Conservation (phyloP, 2,329 filamentous ascomycete species). For the Incumbomyces lentus region DNA sequence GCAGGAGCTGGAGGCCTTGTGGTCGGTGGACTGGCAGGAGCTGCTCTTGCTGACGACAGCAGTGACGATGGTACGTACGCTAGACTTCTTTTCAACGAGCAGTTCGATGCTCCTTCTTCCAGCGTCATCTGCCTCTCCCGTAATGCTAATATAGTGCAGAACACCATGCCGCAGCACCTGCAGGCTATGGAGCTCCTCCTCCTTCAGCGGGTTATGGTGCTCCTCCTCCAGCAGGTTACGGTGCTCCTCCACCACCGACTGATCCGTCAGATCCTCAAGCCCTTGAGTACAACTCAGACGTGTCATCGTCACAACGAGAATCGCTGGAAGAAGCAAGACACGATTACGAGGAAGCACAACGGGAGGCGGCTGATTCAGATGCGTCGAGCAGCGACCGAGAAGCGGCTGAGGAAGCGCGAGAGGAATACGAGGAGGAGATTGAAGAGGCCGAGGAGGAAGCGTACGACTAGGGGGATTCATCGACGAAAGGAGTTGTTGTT, state of each 20-base stretch:
- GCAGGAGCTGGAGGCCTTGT: conserved; percentile 15
- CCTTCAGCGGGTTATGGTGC: conserved; percentile 8
- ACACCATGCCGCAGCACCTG: not conserved
- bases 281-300: conserved; percentile 14
- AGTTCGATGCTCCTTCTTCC: not conserved
- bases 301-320: conserved; percentile 12
- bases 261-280: conserved; percentile 6
- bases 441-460: conserved; percentile 8
- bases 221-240: conserved; percentile 1
- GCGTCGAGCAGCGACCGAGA: conserved; percentile 17
- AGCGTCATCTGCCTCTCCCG: not conserved
- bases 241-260: conserved; percentile 1
- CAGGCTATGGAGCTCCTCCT: not conserved
- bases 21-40: conserved; percentile 14
- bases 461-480: not conserved
- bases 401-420: conserved; percentile 12
- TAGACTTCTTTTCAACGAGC: not conserved
- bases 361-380: conserved; percentile 11
- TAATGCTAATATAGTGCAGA: too few species aligned
- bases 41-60: conserved; percentile 10
- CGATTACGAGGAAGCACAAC: conserved; percentile 12
- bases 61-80: conserved; percentile 10
- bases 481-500: too few species aligned
- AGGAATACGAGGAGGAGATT: conserved; percentile 15
- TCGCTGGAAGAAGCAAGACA: conserved; percentile 15